A percentile compares a stretch with the other conserved stretches of the same genome.
These are phyloP conservation scores for Lentinus tigrinus DNA, from an alignment of 768 basidiomycete species.

Conservation along the genomic window DNA sequence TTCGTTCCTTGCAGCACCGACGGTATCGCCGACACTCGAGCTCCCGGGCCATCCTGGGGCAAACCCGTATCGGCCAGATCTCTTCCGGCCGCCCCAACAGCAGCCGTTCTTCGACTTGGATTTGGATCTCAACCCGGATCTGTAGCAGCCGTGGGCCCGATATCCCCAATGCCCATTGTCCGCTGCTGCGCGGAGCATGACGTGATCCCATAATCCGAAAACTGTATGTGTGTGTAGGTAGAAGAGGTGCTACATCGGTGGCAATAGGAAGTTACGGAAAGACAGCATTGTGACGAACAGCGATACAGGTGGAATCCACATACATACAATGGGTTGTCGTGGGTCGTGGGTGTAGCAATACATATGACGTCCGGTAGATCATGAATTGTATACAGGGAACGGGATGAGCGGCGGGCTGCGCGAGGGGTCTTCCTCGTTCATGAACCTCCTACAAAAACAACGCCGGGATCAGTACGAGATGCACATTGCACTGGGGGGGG, in stretches of 20 bases:
- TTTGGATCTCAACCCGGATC: constrained; percentile 81
- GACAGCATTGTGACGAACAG: background rate
- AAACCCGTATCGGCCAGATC: constrained; percentile 76
- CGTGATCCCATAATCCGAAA: background rate
- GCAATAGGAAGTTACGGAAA: background rate
- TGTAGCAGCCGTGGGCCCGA: constrained; percentile 34
- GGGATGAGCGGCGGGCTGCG: constrained; percentile 16
- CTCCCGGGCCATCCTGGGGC: constrained; percentile 51
- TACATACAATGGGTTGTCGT: background rate
- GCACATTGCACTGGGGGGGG: no score
- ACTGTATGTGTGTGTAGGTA: no score
- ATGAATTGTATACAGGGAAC: constrained; percentile 10
- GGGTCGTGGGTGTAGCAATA: background rate
- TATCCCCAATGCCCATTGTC: background rate
- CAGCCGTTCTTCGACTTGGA: constrained; percentile 72
- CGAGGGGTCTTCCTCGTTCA: constrained; percentile 19
- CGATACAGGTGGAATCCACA: background rate
- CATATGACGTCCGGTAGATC: background rate
- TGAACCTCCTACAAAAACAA: constrained; percentile 10
- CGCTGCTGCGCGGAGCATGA: background rate
- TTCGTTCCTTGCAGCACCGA: constrained; percentile 46
- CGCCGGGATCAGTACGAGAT: background rate
- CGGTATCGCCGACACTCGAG: constrained; percentile 57
- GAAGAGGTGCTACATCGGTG: background rate
- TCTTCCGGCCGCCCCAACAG: constrained; percentile 54